Conservation (phyloP, 1,139 yeast species). For the Suhomyces bokatorum region DNA sequence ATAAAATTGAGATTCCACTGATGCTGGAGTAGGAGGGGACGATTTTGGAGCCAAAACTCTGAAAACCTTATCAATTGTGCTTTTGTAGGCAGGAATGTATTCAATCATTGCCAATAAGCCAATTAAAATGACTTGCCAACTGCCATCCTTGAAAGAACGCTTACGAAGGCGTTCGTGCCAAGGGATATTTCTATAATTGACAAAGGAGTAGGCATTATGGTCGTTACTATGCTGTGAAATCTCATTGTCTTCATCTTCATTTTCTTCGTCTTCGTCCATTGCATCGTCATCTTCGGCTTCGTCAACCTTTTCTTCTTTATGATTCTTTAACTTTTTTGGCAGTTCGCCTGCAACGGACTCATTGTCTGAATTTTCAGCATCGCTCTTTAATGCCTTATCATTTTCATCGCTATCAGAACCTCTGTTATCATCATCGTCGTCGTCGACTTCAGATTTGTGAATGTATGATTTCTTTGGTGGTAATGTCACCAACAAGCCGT, state of each 20-base stretch:
- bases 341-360: neutral
- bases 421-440: conserved; percentile 17
- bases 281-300: conserved; percentile 15
- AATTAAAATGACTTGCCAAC: conserved; percentile 76
- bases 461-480: conserved; percentile 39
- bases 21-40: conserved; percentile 47
- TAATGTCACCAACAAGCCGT: conserved; percentile 41
- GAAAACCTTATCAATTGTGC: conserved; percentile 47
- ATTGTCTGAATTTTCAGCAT: conserved; percentile 25
- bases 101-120: conserved; percentile 70
- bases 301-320: conserved; percentile 10
- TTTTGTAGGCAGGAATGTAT: conserved; percentile 55
- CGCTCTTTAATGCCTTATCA: conserved; percentile 25
- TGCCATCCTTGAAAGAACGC: conserved; percentile 79
- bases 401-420: conserved; percentile 29
- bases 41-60: conserved; percentile 59
- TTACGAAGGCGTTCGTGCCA: conserved; percentile 81
- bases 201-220: conserved; percentile 56
- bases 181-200: conserved; percentile 60
- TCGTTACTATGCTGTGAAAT: conserved; percentile 18
- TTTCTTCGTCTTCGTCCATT: conserved; percentile 14
- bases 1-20: conserved; percentile 54
- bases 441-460: conserved; percentile 12
- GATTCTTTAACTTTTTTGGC: conserved; percentile 8
- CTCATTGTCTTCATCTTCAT: conserved; percentile 18